A percentile compares a stretch with the other conserved stretches of the same genome.
These are phyloP conservation scores for Elymus sibiricus DNA, from an alignment of 176 grass and related monocot species.

Conservation along the genomic window DNA sequence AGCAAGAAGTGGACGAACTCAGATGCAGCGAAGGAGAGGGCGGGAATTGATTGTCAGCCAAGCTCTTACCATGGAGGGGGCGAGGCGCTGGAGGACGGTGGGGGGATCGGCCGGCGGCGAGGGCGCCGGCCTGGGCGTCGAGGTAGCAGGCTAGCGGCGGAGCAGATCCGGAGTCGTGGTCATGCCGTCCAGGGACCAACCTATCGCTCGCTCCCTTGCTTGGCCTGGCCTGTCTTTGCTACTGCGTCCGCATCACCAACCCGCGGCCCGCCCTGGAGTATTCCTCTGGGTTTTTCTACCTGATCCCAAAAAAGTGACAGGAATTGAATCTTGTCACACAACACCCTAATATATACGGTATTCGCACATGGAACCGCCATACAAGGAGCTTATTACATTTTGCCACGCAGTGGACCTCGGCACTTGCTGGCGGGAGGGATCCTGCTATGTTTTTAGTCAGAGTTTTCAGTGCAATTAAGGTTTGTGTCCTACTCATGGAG, in stretches of 20 bases:
- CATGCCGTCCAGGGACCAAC: conserved; percentile 17
- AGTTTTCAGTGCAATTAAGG: no score
- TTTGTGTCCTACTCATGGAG: no score
- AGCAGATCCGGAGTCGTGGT: conserved; percentile 28
- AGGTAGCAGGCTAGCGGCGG: conserved; percentile 33
- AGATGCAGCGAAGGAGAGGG: neutral
- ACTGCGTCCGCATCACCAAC: conserved; percentile 28
- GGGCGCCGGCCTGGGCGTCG: conserved; percentile 2
- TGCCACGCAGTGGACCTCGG: no score
- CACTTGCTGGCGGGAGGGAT: no score
- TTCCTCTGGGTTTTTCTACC: conserved; percentile 26
- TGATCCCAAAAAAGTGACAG: neutral
- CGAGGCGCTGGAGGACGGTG: conserved; percentile 2
- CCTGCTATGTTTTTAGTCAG: no score
- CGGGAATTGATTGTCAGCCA: neutral
- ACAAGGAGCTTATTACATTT: neutral
- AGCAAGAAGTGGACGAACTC: neutral
- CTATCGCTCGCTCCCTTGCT: neutral
- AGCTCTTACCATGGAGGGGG: conserved; percentile 39
- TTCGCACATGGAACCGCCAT: neutral
- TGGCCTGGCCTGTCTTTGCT: neutral
- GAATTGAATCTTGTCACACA: neutral
- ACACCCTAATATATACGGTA: neutral
- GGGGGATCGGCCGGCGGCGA: conserved; percentile 19
- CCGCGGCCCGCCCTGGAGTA: conserved; percentile 15